Base-by-base conservation (phyloP, 768 basidiomycete genomes). In the Leccinellum luteum region DNA sequence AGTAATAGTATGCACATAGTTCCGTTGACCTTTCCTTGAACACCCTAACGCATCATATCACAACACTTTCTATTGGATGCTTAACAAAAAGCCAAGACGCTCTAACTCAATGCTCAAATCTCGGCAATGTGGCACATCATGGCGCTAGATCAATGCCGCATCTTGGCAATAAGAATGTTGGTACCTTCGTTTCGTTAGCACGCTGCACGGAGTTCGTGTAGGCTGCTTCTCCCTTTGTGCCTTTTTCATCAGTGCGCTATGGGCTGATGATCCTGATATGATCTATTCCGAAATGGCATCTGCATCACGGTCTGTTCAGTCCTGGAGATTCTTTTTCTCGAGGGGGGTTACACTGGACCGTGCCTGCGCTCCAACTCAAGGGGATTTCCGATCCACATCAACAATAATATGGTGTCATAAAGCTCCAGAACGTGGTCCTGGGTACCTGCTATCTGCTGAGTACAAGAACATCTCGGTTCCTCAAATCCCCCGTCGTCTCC, bases 241-340 rank as follows among this genome's bases (percentile, higher is more conserved):
- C 66, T 67, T 52, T 59, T 56, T 23, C 21, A 25, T 60, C 25
- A 34, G 27, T 48, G n/a, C n/a, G 30, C 27, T 15, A 32, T 49
- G 38, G n/a, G 17, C 13, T 14, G n/a, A 28, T 51, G 27, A 3
- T 13, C 27, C n/a, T 7, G 23, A 54, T 32, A 35, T 35, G 38
- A 32, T 49, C 44, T 4, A n/a, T 32, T 45, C 34, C 2, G 51
- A 67, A 60, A 58, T 53, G 66, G 48, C 66, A 49, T 47, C n/a
- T 17, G 30, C 5, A 34, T 21, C 41, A n/a, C 53, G n/a, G 8
- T 41, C 43, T 27, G 51, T 31, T 27, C 13, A 25, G 25, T 51
- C 25, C 13, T 27, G n/a, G 57, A 52, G 8, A 34, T 48, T 51
- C 9, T 55, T 56, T 52, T 28, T 31, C 28, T 15, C 4, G 17